A percentile compares a stretch with the other conserved stretches of the same genome.
Evolutionary conservation across 108 stramenopile genomes (phyloP).

Genomic region (Ochromonas danica): DNA sequence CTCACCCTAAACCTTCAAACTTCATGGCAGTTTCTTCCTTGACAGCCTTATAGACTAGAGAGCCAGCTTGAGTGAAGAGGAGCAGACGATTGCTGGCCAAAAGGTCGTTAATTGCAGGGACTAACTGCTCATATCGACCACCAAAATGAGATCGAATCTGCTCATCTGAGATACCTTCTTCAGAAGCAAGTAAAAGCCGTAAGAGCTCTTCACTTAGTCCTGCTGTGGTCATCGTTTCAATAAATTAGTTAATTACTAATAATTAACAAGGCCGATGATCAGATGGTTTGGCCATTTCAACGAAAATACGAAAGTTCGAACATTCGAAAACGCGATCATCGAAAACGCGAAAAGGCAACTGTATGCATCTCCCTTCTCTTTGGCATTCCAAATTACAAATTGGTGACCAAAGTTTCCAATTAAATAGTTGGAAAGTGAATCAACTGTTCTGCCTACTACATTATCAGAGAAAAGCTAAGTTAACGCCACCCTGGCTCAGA

Average conservation of each 20-base stretch:
- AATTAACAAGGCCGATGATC: background rate
- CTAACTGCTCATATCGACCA: constrained; percentile 28
- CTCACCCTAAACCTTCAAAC: constrained; percentile 36
- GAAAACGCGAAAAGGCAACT: no score
- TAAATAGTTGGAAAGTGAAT: no score
- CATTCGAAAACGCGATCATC: no score
- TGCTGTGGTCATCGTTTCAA: background rate
- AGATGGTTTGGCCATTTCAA: no score
- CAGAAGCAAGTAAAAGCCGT: background rate
- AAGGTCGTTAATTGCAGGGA: constrained; percentile 31
- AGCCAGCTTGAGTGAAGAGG: constrained; percentile 21
- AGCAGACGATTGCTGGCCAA: constrained; percentile 7
- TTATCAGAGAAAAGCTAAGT: no score
- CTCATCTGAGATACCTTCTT: constrained; percentile 34
- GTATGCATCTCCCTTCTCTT: no score
- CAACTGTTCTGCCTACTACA: no score
- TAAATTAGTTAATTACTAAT: background rate
- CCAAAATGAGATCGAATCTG: constrained; percentile 26
- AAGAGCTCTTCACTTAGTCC: background rate
- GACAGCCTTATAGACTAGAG: constrained; percentile 30
- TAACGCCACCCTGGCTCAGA: no score
- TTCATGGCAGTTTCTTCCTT: constrained; percentile 32
- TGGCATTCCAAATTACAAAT: no score
- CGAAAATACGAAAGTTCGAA: no score
- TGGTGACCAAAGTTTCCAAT: no score